Conservation (phyloP, 2,329 filamentous ascomycete species). For the Cercospora canescens region DNA sequence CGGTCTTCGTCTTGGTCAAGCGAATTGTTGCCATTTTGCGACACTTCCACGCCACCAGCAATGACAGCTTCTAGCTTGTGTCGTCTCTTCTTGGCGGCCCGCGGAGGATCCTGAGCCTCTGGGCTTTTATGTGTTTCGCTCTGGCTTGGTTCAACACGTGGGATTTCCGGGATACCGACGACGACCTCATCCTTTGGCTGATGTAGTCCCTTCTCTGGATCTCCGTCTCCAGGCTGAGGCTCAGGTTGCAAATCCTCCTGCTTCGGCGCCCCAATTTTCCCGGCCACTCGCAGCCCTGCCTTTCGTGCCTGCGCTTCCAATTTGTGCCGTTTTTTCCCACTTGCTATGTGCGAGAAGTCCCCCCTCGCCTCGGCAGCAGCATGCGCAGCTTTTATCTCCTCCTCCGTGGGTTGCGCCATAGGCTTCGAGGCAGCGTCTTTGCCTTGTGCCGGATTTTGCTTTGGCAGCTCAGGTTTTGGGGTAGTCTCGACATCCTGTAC, state of each 20-base stretch:
- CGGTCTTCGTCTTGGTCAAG: conserved; percentile 29
- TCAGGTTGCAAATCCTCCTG: conserved; percentile 5
- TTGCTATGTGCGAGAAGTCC: conserved; percentile 33
- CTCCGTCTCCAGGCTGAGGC: neutral
- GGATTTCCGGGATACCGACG: neutral
- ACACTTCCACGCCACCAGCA: conserved; percentile 29
- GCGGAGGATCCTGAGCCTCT: neutral
- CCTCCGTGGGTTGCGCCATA: conserved; percentile 5
- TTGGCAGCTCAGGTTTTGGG: neutral
- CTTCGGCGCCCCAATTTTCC: conserved; percentile 22
- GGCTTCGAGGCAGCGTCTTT: neutral
- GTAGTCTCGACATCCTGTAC: neutral
- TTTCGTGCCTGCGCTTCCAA: conserved; percentile 37
- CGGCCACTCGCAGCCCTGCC: conserved; percentile 13
- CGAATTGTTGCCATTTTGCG: conserved; percentile 36
- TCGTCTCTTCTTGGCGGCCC: conserved; percentile 47
- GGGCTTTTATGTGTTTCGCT: neutral
- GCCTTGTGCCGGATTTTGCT: neutral
- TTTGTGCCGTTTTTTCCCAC: conserved; percentile 35
- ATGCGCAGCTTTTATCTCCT: conserved; percentile 14
- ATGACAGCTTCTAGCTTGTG: conserved; percentile 41
- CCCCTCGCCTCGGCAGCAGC: conserved; percentile 11
- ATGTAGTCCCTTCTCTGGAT: neutral
- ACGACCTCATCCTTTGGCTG: no score
- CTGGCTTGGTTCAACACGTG: neutral